Evolutionary conservation across 441 rosid species (phyloP), one percentile per base, ranked within the genome.

Genomic region (Croton laevigatus): DNA sequence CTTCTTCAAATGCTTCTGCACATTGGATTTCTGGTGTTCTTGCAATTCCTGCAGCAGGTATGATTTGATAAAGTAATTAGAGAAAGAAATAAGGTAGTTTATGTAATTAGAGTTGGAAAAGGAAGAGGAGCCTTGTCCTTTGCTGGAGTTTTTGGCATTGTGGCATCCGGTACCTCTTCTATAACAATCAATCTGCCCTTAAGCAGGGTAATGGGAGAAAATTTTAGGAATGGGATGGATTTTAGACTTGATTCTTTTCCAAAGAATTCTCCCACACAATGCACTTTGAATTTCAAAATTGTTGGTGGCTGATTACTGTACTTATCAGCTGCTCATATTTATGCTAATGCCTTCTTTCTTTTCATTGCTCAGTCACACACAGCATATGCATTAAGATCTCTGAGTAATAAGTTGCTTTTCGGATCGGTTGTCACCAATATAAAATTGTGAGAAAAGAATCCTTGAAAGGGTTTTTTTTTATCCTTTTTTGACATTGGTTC

Each of bases 11-110:
- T 34, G 76, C 86, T 1, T 77, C 89, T 8, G 78, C 82, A 57
- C 86, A 83, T 65, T 94, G 99, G 99, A 74, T 94, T 59, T 81
- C 91, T 0, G 94, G 96, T 73, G 86, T 82, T 62, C 83, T 89
- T 54, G 93, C 90, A 48, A 71, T 91, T 58, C 94, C 98, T 40
- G 89, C 87, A 2, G 98, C 94, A 93, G 98, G 98, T 19, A 5
- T 61, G 66, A 23, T 3, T 12, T 23, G 36, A 57, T 22, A 27
- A 3, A 0, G 32, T 22, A 22, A 16, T 19, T 59, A 8, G 20
- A 38, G 38, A 62, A 17, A 44, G 37, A 22, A 16, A 11, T 20
- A 55, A 53, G 1, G 5, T 3, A 58, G 22, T 76, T 14, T 38
- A 23, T 53, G 34, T 19, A 20, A 40, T 23, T 36, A 8, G 46